Percentiles rank a stretch among this genome's conserved stretches.
phyloP scores from a whole-genome alignment of 257 asterid species.

The Fraxinus quadrangulata region DNA sequence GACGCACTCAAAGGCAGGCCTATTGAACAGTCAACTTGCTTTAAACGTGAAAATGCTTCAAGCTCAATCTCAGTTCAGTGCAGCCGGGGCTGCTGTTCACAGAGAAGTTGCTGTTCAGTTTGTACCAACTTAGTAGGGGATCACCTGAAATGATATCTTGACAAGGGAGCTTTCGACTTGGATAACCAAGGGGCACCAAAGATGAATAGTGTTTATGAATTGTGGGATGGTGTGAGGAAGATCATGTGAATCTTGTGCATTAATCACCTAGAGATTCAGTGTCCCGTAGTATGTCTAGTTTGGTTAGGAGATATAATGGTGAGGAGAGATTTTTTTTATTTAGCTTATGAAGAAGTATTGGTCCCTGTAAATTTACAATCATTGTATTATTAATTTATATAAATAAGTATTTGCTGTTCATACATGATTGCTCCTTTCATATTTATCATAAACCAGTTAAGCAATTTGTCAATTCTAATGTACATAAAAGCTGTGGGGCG shows the following conservation, averaged over 20 bases:
- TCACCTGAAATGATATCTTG: neutral
- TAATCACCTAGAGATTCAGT: neutral
- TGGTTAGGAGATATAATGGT: neutral
- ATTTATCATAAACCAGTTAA: neutral
- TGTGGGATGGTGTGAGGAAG: neutral
- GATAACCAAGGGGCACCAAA: neutral
- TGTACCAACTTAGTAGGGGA: slow-evolving; percentile 28
- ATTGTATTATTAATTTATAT: neutral
- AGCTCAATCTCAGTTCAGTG: slow-evolving; percentile 48
- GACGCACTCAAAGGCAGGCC: slow-evolving; percentile 38
- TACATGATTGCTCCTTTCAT: neutral
- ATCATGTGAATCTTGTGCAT: neutral
- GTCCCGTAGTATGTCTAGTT: neutral
- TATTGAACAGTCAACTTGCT: slow-evolving; percentile 35
- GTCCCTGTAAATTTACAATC: neutral
- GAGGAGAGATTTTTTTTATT: neutral
- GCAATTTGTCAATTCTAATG: neutral
- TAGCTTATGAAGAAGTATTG: neutral
- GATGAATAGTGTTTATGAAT: neutral
- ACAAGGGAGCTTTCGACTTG: neutral
- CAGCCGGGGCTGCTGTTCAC: slow-evolving; percentile 38
- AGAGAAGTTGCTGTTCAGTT: slow-evolving; percentile 45
- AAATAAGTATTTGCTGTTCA: neutral
- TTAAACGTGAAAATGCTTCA: slow-evolving; percentile 48
- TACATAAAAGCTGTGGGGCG: neutral